Base-by-base conservation (phyloP, 2,329 filamentous ascomycete species). In the Lachnellula hyalina region DNA sequence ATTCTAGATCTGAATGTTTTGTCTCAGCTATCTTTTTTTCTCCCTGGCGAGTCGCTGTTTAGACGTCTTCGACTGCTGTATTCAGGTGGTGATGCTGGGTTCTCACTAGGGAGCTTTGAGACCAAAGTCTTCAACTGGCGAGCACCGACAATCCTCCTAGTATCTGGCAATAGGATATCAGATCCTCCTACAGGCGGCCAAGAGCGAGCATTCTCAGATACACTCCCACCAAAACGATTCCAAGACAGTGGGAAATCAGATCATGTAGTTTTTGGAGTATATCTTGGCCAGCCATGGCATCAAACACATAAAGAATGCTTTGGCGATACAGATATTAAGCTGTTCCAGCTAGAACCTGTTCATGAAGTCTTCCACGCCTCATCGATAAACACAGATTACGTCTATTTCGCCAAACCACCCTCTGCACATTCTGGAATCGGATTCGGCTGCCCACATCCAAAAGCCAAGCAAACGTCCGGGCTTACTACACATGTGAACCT, bases 91-190 rank as follows among this genome's bases (percentile, higher is more conserved):
- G 80, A 83, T 25, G 82, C 85, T 12, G 87, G 87, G 5, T 91
- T 90, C 70, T 89, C 85, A 19, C 86, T 90, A 82, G 86, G 87
- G 21, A 86, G 84, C 53, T 90, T 90, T 59, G 85, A 90, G 66
- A 80, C 84, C 19, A 85, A 84, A 62, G 84, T 89, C 2, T 87
- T 90, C 71, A 87, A 90, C 67, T 91, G 87, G 87, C 77, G 81
- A 42, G 86, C 86, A 0, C 87, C 87, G 0, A 89, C 87, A 0
- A 80, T 91, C 17, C 74, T 91, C 11, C 76, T 91, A 1, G 83
- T 90, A 1, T 81, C 81, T 19, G 87, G 87, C 19, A 81, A 78
- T 4, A 77, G 85, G 5, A 74, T 90, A 6, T 69, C 75, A 2
- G 72, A 79, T 19, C 66, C 70, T 41, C 73, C 77, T 1, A 69